Conservation (phyloP, 2,329 filamentous ascomycete genomes). For the Berkeleyomyces basicola region DNA sequence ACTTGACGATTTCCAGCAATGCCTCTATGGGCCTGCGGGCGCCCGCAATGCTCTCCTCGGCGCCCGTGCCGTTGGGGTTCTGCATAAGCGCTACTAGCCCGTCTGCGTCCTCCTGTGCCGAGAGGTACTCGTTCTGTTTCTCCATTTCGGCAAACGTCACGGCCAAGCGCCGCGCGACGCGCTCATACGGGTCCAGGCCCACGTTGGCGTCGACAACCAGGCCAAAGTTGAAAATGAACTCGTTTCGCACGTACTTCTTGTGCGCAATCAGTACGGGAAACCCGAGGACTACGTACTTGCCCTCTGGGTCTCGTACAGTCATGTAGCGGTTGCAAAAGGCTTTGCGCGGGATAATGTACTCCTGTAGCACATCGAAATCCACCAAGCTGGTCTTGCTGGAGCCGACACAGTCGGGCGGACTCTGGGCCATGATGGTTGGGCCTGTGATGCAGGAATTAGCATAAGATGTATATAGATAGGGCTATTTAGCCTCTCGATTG, state of each 20-base stretch:
- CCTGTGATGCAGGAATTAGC: slow-evolving; percentile 46
- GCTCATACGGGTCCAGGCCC: slow-evolving; percentile 66
- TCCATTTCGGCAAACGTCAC: slow-evolving; percentile 78
- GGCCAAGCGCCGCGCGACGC: slow-evolving; percentile 72
- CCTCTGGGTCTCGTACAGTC: slow-evolving; percentile 55
- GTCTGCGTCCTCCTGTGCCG: slow-evolving; percentile 30
- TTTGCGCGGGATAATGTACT: slow-evolving; percentile 88
- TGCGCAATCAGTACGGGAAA: slow-evolving; percentile 79
- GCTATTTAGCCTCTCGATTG: background rate
- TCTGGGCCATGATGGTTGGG: slow-evolving; percentile 35
- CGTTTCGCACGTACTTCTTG: slow-evolving; percentile 71
- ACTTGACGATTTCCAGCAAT: slow-evolving; percentile 60
- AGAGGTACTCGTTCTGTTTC: slow-evolving; percentile 75
- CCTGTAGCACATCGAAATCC: slow-evolving; percentile 70
- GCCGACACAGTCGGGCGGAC: slow-evolving; percentile 21
- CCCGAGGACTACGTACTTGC: slow-evolving; percentile 62
- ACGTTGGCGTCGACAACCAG: slow-evolving; percentile 52
- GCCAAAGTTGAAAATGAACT: slow-evolving; percentile 98
- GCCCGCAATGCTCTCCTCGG: slow-evolving; percentile 7
- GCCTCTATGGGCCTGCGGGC: slow-evolving; percentile 57
- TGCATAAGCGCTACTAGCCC: slow-evolving; percentile 23
- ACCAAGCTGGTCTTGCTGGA: slow-evolving; percentile 47
- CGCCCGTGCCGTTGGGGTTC: background rate
- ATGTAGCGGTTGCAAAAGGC: slow-evolving; percentile 88
- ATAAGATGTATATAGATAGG: slow-evolving; percentile 17